Percentiles rank a stretch among this genome's conserved stretches.
These are phyloP conservation scores for Petrea volubilis DNA, from an alignment of 257 asterid genomes.

Conservation along the genomic window DNA sequence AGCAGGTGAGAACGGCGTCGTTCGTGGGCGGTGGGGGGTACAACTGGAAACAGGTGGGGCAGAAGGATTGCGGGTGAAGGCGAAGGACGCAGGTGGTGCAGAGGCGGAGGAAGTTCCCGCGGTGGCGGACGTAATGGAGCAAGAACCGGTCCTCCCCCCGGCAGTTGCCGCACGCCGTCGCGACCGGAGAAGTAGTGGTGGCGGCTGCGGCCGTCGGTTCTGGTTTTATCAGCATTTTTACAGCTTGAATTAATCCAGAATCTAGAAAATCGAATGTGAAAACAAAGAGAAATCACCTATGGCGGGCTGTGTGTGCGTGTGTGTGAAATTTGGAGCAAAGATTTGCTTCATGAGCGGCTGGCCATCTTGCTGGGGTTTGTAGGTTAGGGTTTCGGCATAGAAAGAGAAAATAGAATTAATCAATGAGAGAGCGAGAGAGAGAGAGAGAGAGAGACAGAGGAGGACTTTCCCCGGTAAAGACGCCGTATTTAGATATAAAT, in stretches of 20 bases:
- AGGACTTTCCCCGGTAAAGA: not conserved
- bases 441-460: not conserved
- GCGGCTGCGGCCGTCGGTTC: constrained; percentile 28
- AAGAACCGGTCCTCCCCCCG: constrained; percentile 56
- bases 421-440: not conserved
- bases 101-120: constrained; percentile 63
- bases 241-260: not conserved
- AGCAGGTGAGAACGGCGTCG: constrained; percentile 55
- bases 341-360: not conserved
- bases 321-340: not conserved
- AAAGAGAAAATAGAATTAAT: not conserved
- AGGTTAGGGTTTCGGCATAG: constrained; percentile 9
- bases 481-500: not conserved
- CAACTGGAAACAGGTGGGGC: constrained; percentile 82
- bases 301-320: not conserved
- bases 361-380: not conserved
- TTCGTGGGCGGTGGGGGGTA: constrained; percentile 53
- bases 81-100: constrained; percentile 94
- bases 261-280: not conserved
- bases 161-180: constrained; percentile 62
- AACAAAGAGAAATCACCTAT: not conserved
- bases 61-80: constrained; percentile 73
- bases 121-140: constrained; percentile 78
- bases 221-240: constrained; percentile 36
- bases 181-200: constrained; percentile 17